phyloP scores from a whole-genome alignment of 2,329 filamentous ascomycete genomes.

The Neopestalotiopsis rosae region DNA sequence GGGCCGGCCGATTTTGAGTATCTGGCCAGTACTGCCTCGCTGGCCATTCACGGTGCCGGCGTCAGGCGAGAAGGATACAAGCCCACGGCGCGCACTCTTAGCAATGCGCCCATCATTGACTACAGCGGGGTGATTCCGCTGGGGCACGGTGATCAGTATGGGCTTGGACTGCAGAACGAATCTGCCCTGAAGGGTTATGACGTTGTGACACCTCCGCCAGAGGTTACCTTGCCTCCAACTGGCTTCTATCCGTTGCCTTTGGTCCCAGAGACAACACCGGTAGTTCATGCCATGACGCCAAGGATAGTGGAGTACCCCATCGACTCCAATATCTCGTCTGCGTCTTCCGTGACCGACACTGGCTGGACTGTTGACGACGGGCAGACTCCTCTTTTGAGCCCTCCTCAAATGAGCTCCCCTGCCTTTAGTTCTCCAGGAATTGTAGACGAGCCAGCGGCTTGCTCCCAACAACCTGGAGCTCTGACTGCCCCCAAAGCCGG shows the following conservation, averaged over 20 bases:
- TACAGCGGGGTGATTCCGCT: neutral
- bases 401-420: slow-evolving; percentile 9
- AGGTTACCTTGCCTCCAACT: neutral
- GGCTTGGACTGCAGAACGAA: neutral
- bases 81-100: neutral
- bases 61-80: neutral
- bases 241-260: neutral
- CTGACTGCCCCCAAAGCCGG: neutral
- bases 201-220: neutral
- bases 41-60: slow-evolving; percentile 9
- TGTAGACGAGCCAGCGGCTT: neutral
- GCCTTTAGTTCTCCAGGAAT: neutral
- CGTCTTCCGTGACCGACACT: neutral
- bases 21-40: slow-evolving; percentile 9
- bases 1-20: slow-evolving; percentile 13
- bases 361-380: slow-evolving; percentile 2
- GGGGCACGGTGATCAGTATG: neutral
- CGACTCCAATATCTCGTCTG: neutral
- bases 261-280: neutral
- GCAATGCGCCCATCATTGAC: neutral
- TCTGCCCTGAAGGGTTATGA: neutral
- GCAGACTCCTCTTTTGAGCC: neutral
- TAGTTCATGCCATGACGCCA: neutral
- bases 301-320: neutral
- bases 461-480: neutral